These are phyloP conservation scores for Lumnitzera racemosa DNA, from an alignment of 345 rosid species.

Conservation along the genomic window DNA sequence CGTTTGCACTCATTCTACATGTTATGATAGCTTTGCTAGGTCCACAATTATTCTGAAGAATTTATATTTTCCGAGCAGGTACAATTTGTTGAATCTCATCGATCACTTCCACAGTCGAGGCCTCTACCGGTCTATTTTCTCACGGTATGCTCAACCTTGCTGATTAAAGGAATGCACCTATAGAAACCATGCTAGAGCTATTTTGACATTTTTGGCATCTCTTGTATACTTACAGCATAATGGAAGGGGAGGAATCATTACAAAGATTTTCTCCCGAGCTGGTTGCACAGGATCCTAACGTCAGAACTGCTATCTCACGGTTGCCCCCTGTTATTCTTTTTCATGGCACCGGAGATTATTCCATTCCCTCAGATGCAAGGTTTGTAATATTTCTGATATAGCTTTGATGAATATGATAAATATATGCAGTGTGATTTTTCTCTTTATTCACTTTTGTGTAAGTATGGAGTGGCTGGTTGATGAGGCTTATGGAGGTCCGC, in stretches of 20 bases:
- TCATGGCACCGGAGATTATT: conserved; percentile 92
- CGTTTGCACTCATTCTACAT: neutral
- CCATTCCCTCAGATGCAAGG: conserved; percentile 93
- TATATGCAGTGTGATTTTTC: neutral
- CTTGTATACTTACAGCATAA: conserved; percentile 40
- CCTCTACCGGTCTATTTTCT: conserved; percentile 68
- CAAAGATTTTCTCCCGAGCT: conserved; percentile 77
- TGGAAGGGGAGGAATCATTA: conserved; percentile 93
- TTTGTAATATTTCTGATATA: conserved; percentile 21
- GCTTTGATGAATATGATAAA: neutral
- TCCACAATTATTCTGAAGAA: neutral
- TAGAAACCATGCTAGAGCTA: neutral
- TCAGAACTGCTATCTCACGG: conserved; percentile 45
- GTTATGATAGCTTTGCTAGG: conserved; percentile 1
- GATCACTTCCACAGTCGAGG: conserved; percentile 90
- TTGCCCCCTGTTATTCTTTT: conserved; percentile 77
- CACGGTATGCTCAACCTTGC: conserved; percentile 35
- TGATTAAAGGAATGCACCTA: neutral
- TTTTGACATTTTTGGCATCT: neutral
- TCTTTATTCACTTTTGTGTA: neutral
- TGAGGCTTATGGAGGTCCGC: too few species aligned
- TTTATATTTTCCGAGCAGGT: conserved; percentile 36
- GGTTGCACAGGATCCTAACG: conserved; percentile 54
- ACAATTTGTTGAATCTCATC: conserved; percentile 72
- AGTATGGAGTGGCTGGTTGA: too few species aligned